Evolutionary conservation across 805 yeast species (phyloP), one percentile per base, ranked within the genome.

Genomic region (Clavispora vitiphila): DNA sequence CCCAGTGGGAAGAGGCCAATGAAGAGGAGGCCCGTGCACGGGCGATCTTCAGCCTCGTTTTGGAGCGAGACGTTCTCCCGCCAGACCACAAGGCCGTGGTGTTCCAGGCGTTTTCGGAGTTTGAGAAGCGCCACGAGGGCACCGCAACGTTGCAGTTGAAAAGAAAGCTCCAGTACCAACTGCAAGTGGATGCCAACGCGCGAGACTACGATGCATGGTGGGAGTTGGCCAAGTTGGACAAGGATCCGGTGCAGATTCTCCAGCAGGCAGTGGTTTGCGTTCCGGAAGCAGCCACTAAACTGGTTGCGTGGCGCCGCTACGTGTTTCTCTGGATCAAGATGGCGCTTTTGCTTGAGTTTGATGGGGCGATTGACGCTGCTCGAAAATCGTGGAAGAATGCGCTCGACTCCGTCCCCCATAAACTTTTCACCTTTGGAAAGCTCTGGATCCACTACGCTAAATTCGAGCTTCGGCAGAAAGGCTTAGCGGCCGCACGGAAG

Each of bases 141-240:
- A 72, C 78, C 0, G 71, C 58, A 3, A 75, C 78, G 2, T 67
- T 83, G 0, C 46, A 77, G 14, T 47, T 62, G 2, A 83, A 83
- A 51, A 65, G 95, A 43, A 74, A 71, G 45, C 58, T 68, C 6
- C 67, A 66, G 40, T 86, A 84, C 56, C 81, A 81, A 51, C 57
- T 63, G 3, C 66, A 62, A 16, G 50, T 86, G 11, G 44, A 55
- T 6, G 50, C 55, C 9, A 67, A 76, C 39, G 81, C 87, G 1
- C 31, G 42, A 0, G 86, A 86, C 61, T 81, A 78, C 58, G 93
- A 85, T 53, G 64, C 80, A 0, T 90, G 98, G 97, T 89, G 96
- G 91, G 74, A 74, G 39, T 69, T 72, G 19, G 55, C 56, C 5
- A 18, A 55, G 52, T 16, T 44, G 10, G 54, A 61, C 0, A 63